Evolutionary conservation across 1,284 basidiomycete species (phyloP).

Genomic region (Takashimella koratensis): DNA sequence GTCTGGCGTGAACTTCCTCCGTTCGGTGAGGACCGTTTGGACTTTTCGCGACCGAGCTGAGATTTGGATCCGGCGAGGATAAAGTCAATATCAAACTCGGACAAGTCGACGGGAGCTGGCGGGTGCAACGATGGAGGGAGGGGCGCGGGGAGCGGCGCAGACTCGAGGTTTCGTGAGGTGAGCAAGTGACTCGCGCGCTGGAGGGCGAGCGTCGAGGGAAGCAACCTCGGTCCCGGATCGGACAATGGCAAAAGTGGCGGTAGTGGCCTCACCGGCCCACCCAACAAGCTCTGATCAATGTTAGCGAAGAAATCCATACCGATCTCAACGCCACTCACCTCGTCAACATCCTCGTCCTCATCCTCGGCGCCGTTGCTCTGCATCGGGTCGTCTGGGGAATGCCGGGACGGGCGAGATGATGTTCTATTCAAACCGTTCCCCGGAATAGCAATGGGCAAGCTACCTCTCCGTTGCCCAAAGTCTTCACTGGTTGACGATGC

Average conservation of each 20-base stretch:
- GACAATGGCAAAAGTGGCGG: constrained; percentile 48
- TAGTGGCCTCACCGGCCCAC: constrained; percentile 28
- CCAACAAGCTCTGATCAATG: not conserved
- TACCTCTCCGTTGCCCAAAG: constrained; percentile 27
- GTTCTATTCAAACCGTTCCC: constrained; percentile 10
- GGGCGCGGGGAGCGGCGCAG: constrained; percentile 47
- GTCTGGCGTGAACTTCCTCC: not conserved
- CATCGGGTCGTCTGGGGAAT: not conserved
- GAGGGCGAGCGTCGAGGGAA: constrained; percentile 46
- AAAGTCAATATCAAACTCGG: constrained; percentile 52
- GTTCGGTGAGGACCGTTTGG: not conserved
- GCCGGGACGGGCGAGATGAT: not conserved
- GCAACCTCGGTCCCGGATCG: constrained; percentile 47
- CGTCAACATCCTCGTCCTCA: constrained; percentile 20
- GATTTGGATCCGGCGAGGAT: constrained; percentile 47
- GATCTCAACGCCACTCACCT: not conserved
- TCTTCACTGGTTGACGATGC: constrained; percentile 6
- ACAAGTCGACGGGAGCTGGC: constrained; percentile 47
- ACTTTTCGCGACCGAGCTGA: constrained; percentile 34
- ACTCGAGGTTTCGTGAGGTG: constrained; percentile 40
- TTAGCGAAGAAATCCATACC: not conserved
- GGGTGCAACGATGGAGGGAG: constrained; percentile 47
- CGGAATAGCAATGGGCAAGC: constrained; percentile 41
- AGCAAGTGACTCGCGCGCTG: constrained; percentile 48
- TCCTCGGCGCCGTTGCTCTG: constrained; percentile 19